Conservation (phyloP, 169 alveolate species). For the Perkinsus marinus region DNA sequence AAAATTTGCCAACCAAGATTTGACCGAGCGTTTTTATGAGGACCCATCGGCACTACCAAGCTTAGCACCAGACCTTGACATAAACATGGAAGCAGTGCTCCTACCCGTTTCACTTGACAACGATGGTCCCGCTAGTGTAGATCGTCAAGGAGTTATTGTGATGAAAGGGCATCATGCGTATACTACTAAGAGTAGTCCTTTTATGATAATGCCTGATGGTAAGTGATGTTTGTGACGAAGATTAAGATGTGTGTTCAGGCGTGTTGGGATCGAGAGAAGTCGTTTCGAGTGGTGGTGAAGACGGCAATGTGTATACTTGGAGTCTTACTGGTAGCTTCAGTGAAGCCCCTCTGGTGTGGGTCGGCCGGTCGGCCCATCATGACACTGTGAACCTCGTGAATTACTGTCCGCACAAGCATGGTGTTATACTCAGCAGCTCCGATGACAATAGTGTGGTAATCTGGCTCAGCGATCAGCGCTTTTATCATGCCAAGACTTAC, state of each 20-base stretch:
- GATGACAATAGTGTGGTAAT: not conserved
- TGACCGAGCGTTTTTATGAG: not conserved
- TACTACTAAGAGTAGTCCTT: not conserved
- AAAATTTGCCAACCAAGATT: not conserved
- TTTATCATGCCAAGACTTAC: not conserved
- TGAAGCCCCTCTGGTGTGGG: not conserved
- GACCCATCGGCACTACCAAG: not conserved
- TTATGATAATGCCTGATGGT: not conserved
- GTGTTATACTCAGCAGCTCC: not conserved
- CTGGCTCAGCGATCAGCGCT: not conserved
- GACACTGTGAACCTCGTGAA: not conserved
- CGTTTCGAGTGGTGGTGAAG: not conserved
- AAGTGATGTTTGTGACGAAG: too few relatives aligned
- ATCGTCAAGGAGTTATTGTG: not conserved
- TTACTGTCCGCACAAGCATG: not conserved
- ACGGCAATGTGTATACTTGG: not conserved
- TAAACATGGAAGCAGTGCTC: not conserved
- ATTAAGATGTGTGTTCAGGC: too few relatives aligned
- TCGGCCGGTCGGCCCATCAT: not conserved
- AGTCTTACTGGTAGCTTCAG: not conserved
- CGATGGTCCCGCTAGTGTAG: not conserved
- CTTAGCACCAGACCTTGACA: not conserved
- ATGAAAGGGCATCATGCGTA: not conserved
- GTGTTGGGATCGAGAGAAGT: not conserved
- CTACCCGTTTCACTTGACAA: not conserved